These are phyloP conservation scores for Kregervanrija fluxuum DNA, from an alignment of 805 yeast genomes.

Conservation along the genomic window DNA sequence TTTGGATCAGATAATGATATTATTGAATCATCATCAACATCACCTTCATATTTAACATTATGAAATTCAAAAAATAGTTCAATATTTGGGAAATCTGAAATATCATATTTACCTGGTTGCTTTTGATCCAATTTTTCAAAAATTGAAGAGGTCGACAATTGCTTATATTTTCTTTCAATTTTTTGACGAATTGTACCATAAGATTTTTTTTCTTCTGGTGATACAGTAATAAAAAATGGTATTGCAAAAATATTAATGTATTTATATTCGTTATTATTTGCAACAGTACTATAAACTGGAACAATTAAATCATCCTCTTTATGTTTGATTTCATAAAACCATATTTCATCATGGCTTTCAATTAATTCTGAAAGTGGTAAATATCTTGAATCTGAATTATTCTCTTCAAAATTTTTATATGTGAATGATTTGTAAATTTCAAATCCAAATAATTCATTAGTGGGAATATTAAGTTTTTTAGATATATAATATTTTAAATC, in stretches of 20 bases:
- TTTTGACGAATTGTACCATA: slow-evolving; percentile 53
- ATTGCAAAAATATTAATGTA: slow-evolving; percentile 51
- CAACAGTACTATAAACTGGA: slow-evolving; percentile 49
- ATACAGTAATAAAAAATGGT: slow-evolving; percentile 65
- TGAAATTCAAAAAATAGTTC: slow-evolving; percentile 12
- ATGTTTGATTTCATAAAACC: slow-evolving; percentile 45
- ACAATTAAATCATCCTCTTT: slow-evolving; percentile 46
- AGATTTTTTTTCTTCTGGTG: slow-evolving; percentile 44
- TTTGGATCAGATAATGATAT: slow-evolving; percentile 48
- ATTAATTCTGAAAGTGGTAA: slow-evolving; percentile 66
- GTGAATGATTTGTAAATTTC: slow-evolving; percentile 65
- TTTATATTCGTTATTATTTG: slow-evolving; percentile 31
- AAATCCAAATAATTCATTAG: slow-evolving; percentile 38
- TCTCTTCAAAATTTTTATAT: slow-evolving; percentile 57
- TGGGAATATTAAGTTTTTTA: slow-evolving; percentile 32
- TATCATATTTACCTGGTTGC: slow-evolving; percentile 11
- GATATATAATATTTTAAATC: slow-evolving; percentile 60
- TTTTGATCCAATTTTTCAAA: slow-evolving; percentile 19
- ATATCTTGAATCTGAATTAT: slow-evolving; percentile 47
- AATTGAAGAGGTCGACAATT: slow-evolving; percentile 38
- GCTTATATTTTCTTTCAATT: slow-evolving; percentile 42
- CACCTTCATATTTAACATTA: slow-evolving; percentile 25
- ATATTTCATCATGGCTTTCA: slow-evolving; percentile 50
- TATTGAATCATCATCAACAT: slow-evolving; percentile 36
- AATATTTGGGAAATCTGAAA: slow-evolving; percentile 22